Base-by-base conservation (phyloP, 495 filamentous ascomycete species). In the Gamarada debralockiae region DNA sequence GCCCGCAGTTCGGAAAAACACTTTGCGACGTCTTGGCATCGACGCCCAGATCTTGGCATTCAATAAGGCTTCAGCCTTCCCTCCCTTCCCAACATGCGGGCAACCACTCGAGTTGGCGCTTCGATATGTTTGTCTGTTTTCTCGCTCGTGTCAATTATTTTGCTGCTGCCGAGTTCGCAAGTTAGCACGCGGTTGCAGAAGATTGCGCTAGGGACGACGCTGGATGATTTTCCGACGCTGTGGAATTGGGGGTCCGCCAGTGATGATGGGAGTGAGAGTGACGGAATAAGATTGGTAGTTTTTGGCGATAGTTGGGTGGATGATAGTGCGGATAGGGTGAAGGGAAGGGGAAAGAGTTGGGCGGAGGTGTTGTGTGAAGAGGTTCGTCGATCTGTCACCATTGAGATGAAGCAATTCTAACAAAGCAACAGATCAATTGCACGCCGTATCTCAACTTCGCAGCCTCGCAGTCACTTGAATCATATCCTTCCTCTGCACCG, bases 401-500 rank as follows among this genome's bases (percentile, higher is more conserved):
- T n/a, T n/a, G n/a, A n/a, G n/a, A 44, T 29, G 27, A 29, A 4
- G 4, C 4, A 10, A 14, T 39, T n/a, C 66, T 6, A 67, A 17
- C 27, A 29, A 29, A n/a, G n/a, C 21, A 27, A 12, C 15, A 47
- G 64, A 64, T 43, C 18, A 50, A 52, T 22, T 54, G 54, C 40
- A 48, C 53, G 3, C 45, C 52, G 1, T 39, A 44, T 15, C 23
- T 50, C 17, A 54, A 38, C 34, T 55, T 36, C 53, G 59, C 60
- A 0, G 31, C 39, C 4, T 52, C 54, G 18, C 64, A 47, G 24
- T 13, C 42, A 29, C 12, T 1, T 1, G 43, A 42, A 5, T 27
- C 65, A 13, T 59, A 53, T 9, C 69, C 63, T 0, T 53, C 61
- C 7, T 48, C 61, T 25, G 60, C 71, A 42, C 72, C 73, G 48